Evolutionary conservation across 345 rosid species (phyloP), one percentile per base, ranked within the genome.

Genomic region (Stellera chamaejasme): DNA sequence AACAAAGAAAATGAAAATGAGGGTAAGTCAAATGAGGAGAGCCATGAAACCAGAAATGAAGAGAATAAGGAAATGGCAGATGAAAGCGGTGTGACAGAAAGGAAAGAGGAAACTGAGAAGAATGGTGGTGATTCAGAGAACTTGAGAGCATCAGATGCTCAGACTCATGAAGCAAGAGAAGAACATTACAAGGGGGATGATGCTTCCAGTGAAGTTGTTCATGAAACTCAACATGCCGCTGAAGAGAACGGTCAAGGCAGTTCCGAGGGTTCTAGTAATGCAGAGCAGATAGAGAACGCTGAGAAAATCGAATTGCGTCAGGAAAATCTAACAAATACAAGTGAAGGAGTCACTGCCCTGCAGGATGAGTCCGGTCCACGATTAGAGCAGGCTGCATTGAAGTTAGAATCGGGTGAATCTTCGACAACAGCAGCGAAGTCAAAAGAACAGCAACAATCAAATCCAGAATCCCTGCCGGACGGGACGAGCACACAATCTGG

Each of bases 101-200:
- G 39, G 23, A 25, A 16, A 6, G 65, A 48, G 26, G 76, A 63
- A 10, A 52, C 15, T 15, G 58, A 65, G 23, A 65, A 63, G 59
- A 52, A 48, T 45, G 83, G 76, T 65, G 86, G 74, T 67, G 66
- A 19, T 19, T 19, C 23, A 19, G 23, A 19, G 0, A 19, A 19
- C 23, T 19, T 19, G 23, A 19, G 23, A 19, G 23, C 23, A 19
- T 19, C 23, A 19, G 23, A 67, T 69, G 77, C 70, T 10, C 45
- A 43, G 26, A 74, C 60, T 45, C 60, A 56, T 64, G 78, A 72
- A 66, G 80, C 82, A n/a, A 82, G 88, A 63, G 88, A 79, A 69
- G 78, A 77, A 52, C 72, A 82, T 43, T 82, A 84, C 79, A 77
- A 77, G 54, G 88, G 83, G 49, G 85, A 84, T 58, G 82, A 82